These are phyloP conservation scores for Ceratocystis variospora DNA, from an alignment of 2,329 filamentous ascomycete genomes.

Conservation along the genomic window DNA sequence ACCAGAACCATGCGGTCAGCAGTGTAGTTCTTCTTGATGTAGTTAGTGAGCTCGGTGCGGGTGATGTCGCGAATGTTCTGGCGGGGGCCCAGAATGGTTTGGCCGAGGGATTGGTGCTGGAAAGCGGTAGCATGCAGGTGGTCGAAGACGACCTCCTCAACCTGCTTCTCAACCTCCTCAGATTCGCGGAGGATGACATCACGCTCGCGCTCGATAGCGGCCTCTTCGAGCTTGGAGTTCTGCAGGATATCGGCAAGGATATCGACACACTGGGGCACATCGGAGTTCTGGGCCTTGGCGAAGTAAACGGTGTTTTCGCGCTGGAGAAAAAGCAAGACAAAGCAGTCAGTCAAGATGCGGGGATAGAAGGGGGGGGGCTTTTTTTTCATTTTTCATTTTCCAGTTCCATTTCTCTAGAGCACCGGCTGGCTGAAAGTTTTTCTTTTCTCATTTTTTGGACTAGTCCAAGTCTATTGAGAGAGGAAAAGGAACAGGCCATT, in stretches of 20 bases:
- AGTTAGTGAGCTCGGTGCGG: constrained; percentile 77
- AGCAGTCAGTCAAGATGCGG: constrained; percentile 16
- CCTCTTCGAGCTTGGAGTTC: constrained; percentile 92
- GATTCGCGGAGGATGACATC: constrained; percentile 98
- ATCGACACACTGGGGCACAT: constrained; percentile 91
- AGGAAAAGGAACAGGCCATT: not conserved
- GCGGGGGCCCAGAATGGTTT: constrained; percentile 92
- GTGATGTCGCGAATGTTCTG: constrained; percentile 97
- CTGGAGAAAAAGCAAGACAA: constrained; percentile 31
- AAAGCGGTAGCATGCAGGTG: constrained; percentile 97
- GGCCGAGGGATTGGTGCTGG: constrained; percentile 89
- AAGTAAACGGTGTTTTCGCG: constrained; percentile 99
- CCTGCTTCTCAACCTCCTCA: constrained; percentile 99
- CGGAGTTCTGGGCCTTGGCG: constrained; percentile 96
- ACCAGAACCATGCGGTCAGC: constrained; percentile 99
- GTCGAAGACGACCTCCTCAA: constrained; percentile 98
- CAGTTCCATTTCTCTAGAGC: not conserved
- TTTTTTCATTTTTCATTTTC: not conserved
- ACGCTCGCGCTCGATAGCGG: constrained; percentile 90
- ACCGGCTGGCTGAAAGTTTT: not conserved
- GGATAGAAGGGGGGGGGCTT: not conserved
- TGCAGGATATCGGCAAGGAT: constrained; percentile 98
- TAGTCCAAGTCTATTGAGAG: not conserved
- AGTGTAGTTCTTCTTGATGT: constrained; percentile 99
- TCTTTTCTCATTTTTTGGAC: not conserved